Evolutionary conservation across 805 yeast species (phyloP).

Genomic region (Lipomyces mesembrius): DNA sequence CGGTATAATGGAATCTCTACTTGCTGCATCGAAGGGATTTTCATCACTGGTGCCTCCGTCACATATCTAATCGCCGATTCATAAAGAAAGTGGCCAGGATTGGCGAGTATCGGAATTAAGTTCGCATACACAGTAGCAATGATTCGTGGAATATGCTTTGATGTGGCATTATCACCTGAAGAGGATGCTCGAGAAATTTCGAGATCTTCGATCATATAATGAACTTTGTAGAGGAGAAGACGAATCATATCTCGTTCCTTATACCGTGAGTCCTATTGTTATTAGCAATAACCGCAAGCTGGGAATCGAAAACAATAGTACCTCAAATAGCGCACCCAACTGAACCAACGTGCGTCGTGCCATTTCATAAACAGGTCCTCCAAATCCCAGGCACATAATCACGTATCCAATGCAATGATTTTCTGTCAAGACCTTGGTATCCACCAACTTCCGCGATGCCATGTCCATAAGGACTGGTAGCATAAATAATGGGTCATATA

Average conservation of each 20-base stretch:
- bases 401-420: slow-evolving; percentile 59
- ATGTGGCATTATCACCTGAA: neutral
- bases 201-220: neutral
- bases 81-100: slow-evolving; percentile 75
- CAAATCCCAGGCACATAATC: slow-evolving; percentile 46
- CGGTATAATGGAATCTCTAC: slow-evolving; percentile 21
- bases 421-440: slow-evolving; percentile 62
- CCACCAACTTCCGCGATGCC: slow-evolving; percentile 45
- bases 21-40: slow-evolving; percentile 1
- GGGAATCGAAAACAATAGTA: neutral
- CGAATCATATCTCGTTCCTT: slow-evolving; percentile 63
- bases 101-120: slow-evolving; percentile 59
- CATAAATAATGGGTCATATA: slow-evolving; percentile 31
- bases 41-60: slow-evolving; percentile 13
- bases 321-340: slow-evolving; percentile 17
- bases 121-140: slow-evolving; percentile 62
- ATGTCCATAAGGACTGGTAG: slow-evolving; percentile 24
- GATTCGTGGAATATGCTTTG: slow-evolving; percentile 47
- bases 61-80: slow-evolving; percentile 55
- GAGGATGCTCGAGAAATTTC: neutral
- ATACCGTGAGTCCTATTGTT: slow-evolving; percentile 51
- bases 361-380: neutral
- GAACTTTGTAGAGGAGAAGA: slow-evolving; percentile 53
- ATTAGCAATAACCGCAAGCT: neutral
- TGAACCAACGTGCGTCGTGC: slow-evolving; percentile 12